Evolutionary conservation across 176 grass and related monocot species (phyloP), one percentile per base, ranked within the genome.

Genomic region (Eragrostis curvula): DNA sequence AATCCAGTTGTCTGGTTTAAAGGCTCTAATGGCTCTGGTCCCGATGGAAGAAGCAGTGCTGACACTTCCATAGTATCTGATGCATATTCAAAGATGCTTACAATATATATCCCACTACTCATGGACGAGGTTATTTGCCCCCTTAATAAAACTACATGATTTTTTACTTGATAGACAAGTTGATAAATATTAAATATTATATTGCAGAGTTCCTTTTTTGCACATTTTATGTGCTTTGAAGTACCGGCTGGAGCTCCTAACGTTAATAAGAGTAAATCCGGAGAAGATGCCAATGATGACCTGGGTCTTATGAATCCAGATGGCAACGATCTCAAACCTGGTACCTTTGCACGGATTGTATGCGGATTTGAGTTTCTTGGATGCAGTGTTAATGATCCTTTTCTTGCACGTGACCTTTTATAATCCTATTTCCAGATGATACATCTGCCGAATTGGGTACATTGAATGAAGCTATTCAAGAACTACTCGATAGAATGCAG

Each of bases 201-300:
- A 76, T 73, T 79, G 29, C 80, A 99, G 93, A 99, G 96, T 86
- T 99, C 96, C 27, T 99, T 99, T 80, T 99, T 99, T 93, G 96
- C 96, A 82, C 96, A 99, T 96, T 99, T 99, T 85, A 99, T 96
- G 96, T 95, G 96, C 76, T 99, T 99, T 69, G 96, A 99, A 86
- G 96, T 94, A 87, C 89, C 89, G 81, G 47, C 79, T 52, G 78
- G 88, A 84, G 86, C 88, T 80, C 79, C 79, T 45, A 94, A 87
- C 64, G 64, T 62, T 75, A 94, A 81, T 67, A 91, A 85, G 68
- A 82, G 75, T 73, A 77, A 82, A 83, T 88, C 84, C 0, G 85
- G 84, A 72, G 93, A 88, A 66, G 87, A 89, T 17, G 77, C 77
- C 21, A 89, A 91, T 74, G 96, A 98, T 70, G 96, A 96, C 70